phyloP scores from a whole-genome alignment of 352 stramenopile species.

The Aphanomyces invadans region DNA sequence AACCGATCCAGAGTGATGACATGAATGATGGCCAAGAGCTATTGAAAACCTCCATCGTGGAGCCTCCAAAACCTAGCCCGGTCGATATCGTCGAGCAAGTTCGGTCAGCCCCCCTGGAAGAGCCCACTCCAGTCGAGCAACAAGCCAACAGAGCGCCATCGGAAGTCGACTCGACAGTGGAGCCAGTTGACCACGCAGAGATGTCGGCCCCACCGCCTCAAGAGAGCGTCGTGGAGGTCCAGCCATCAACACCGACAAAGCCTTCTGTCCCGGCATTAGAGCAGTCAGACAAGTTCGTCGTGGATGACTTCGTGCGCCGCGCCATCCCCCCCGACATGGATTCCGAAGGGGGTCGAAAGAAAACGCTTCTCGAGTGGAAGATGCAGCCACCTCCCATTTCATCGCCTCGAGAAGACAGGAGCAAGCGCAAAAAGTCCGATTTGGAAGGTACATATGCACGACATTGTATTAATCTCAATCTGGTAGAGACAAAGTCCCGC shows the following conservation, averaged over 20 bases:
- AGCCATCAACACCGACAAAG: neutral
- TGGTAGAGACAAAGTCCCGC: neutral
- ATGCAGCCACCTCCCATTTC: neutral
- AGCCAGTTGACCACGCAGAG: neutral
- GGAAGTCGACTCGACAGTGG: neutral
- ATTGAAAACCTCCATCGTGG: neutral
- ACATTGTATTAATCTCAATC: neutral
- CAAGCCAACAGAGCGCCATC: neutral
- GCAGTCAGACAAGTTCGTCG: neutral
- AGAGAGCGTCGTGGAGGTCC: neutral
- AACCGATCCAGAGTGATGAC: neutral
- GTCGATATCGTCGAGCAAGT: neutral
- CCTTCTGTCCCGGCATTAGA: neutral
- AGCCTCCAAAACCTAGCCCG: neutral
- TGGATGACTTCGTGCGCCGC: neutral
- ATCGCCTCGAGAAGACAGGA: neutral
- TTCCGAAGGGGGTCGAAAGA: neutral
- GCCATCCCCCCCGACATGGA: neutral
- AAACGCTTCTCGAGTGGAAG: neutral
- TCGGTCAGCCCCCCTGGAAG: neutral
- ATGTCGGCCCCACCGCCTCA: neutral
- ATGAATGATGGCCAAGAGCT: neutral
- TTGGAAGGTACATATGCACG: no score
- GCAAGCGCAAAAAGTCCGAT: neutral
- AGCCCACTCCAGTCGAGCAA: neutral